Percentiles rank a stretch among this genome's conserved stretches.
Evolutionary conservation across 1,284 basidiomycete species (phyloP).

Genomic region (Irpex rosettiformis): DNA sequence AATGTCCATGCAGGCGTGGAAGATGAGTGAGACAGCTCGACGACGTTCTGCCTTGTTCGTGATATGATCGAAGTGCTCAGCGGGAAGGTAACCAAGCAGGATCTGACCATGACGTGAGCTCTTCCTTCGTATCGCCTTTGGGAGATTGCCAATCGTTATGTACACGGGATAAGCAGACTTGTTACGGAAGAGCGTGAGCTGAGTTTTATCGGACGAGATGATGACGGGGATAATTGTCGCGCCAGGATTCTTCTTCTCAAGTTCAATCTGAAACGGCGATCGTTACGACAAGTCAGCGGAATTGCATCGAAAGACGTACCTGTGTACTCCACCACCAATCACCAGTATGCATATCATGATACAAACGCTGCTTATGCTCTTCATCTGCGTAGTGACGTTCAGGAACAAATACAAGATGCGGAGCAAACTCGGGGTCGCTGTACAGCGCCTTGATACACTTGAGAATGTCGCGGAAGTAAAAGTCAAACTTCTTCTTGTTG

Average conservation of each 20-base stretch:
- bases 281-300: constrained; percentile 18
- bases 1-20: constrained; percentile 20
- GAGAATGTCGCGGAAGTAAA: constrained; percentile 28
- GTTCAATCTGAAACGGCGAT: constrained; percentile 19
- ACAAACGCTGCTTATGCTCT: constrained; percentile 10
- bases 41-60: constrained; percentile 16
- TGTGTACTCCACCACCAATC: constrained; percentile 16
- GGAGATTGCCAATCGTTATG: constrained; percentile 41
- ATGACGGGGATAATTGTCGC: constrained; percentile 39
- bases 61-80: constrained; percentile 29
- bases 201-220: constrained; percentile 38
- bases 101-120: constrained; percentile 32
- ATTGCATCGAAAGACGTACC: constrained; percentile 8
- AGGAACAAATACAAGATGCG: constrained; percentile 18
- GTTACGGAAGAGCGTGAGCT: constrained; percentile 32
- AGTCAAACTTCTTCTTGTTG: constrained; percentile 21
- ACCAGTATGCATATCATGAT: constrained; percentile 22
- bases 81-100: constrained; percentile 38
- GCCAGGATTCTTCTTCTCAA: constrained; percentile 28
- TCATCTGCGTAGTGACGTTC: constrained; percentile 26
- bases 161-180: constrained; percentile 41
- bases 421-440: constrained; percentile 22
- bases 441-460: constrained; percentile 26
- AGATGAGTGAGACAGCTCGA: constrained; percentile 18
- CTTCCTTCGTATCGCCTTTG: constrained; percentile 36